These are phyloP conservation scores for Adansonia digitata DNA, from an alignment of 345 rosid genomes.

Conservation along the genomic window DNA sequence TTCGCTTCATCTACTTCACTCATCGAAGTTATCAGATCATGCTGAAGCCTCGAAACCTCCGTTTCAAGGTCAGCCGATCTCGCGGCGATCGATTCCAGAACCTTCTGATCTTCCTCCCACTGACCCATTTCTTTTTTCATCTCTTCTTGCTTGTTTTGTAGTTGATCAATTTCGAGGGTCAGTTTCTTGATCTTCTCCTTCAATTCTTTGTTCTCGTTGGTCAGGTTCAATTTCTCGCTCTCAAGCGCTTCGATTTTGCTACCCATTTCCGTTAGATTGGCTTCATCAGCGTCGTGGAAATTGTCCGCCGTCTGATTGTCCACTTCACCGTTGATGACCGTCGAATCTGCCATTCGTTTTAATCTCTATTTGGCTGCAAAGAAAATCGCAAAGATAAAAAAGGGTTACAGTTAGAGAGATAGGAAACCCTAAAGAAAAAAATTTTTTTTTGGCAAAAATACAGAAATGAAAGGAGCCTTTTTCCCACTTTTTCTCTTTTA, in stretches of 20 bases:
- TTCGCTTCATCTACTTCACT: conserved; percentile 46
- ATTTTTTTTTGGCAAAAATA: background rate
- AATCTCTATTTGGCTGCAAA: conserved; percentile 5
- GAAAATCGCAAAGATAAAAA: background rate
- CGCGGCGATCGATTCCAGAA: conserved; percentile 36
- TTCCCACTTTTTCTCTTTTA: background rate
- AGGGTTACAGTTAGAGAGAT: too few relatives aligned
- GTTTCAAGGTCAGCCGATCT: conserved; percentile 62
- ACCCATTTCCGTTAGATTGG: conserved; percentile 24
- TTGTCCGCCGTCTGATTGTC: conserved; percentile 29
- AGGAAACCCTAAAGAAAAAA: background rate
- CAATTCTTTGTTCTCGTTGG: conserved; percentile 30
- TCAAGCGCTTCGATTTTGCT: conserved; percentile 39
- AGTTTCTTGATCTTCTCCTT: conserved; percentile 33
- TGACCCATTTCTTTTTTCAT: conserved; percentile 45
- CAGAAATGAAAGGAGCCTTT: background rate
- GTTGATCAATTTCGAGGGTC: conserved; percentile 32
- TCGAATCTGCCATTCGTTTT: conserved; percentile 41
- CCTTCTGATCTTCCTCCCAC: conserved; percentile 50
- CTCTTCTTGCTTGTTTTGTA: conserved; percentile 33
- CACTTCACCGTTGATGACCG: conserved; percentile 34
- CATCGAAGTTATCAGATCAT: conserved; percentile 50
- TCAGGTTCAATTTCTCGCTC: conserved; percentile 40
- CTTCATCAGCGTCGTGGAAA: conserved; percentile 31
- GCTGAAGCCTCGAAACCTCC: conserved; percentile 58